Evolutionary conservation across 2,329 filamentous ascomycete species (phyloP), one percentile per base, ranked within the genome.

Genomic region (Colletotrichum camelliae): DNA sequence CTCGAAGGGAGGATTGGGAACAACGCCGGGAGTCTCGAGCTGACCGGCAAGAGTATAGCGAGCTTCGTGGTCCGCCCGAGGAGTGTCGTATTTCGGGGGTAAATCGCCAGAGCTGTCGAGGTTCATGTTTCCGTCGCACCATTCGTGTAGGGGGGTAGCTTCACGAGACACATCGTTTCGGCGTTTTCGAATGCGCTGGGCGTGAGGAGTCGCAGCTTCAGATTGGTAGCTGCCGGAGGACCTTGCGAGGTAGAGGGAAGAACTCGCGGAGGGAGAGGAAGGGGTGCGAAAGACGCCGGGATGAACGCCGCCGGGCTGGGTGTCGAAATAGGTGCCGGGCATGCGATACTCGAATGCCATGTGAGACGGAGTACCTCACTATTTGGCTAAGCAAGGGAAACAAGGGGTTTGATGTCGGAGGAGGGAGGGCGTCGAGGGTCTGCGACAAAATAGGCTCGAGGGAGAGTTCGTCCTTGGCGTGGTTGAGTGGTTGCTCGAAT

Each of bases 11-110:
- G 77, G 72, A 3, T 83, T 80, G 3, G 80, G 79, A n/a, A 35
- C 74, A 10, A 82, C 82, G n/a, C 81, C 83, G 0, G 88, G 88
- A 1, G 88, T 89, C 65, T 88, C 86, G 66, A 91, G 88, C 79
- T 90, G 88, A 21, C 90, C 90, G 8, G 89, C 89, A 12, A 91
- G 83, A 3, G 87, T 86, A 77, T 91, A 92, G 67, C 83, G 82
- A 79, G 79, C 73, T 78, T 68, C 72, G 77, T 64, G 72, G 24
- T 57, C 60, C 16, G 61, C 52, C 15, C 33, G 12, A 16, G 74
- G 74, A 8, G 76, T 77, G 31, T 69, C 65, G 48, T 67, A 13
- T 24, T 39, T 58, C 7, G 18, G 52, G 27, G 66, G 52, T 29
- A 79, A 79, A 39, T 83, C 81, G 29, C 78, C 74, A 5, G 79